Percentiles rank a stretch among this genome's conserved stretches.
These are phyloP conservation scores for Didymella segeticola DNA, from an alignment of 2,329 filamentous ascomycete genomes.

Conservation along the genomic window DNA sequence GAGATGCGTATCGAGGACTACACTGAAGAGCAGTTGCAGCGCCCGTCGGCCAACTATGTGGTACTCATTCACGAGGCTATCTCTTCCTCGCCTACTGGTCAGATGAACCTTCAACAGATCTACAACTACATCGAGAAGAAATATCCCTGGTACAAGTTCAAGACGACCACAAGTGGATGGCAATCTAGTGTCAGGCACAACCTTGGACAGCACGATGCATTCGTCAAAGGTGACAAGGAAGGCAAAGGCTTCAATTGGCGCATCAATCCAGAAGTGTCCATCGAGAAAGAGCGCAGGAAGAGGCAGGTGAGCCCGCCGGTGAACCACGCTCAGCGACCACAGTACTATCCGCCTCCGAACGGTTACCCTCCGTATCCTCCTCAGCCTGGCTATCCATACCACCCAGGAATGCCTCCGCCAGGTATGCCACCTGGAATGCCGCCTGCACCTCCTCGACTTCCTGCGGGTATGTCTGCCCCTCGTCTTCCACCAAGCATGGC, in stretches of 20 bases:
- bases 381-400: slow-evolving; percentile 37
- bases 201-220: slow-evolving; percentile 64
- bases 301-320: slow-evolving; percentile 56
- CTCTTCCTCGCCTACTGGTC: slow-evolving; percentile 60
- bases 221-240: slow-evolving; percentile 65
- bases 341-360: slow-evolving; percentile 43
- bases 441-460: slow-evolving; percentile 37
- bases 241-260: slow-evolving; percentile 71
- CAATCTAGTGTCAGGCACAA: slow-evolving; percentile 72
- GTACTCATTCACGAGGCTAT: slow-evolving; percentile 69
- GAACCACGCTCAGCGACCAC: slow-evolving; percentile 38
- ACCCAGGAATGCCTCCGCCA: slow-evolving; percentile 41
- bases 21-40: slow-evolving; percentile 76
- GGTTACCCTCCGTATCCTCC: slow-evolving; percentile 38
- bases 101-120: slow-evolving; percentile 70
- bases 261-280: slow-evolving; percentile 64
- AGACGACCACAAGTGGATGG: slow-evolving; percentile 66
- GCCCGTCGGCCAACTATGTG: slow-evolving; percentile 69
- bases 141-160: slow-evolving; percentile 69
- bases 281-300: slow-evolving; percentile 64
- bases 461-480: slow-evolving; percentile 38
- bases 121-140: slow-evolving; percentile 69
- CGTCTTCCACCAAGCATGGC: slow-evolving; percentile 48
- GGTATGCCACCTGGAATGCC: slow-evolving; percentile 39
- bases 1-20: slow-evolving; percentile 69